Conservation (phyloP, 75 land plant species). For the Pseudotsuga menziesii region DNA sequence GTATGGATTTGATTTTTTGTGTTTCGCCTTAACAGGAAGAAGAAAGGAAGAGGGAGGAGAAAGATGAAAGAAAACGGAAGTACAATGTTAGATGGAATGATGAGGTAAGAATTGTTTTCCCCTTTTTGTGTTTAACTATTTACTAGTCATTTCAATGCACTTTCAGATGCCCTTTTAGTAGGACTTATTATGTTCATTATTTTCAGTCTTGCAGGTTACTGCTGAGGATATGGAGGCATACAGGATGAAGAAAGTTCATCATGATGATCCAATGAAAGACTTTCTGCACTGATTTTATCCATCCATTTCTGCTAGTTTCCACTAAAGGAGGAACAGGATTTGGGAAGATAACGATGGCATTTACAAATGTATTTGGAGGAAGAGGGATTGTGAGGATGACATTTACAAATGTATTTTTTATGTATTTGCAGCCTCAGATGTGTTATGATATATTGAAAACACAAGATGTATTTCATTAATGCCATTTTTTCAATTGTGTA, state of each 20-base stretch:
- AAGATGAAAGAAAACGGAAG: slow-evolving; percentile 88
- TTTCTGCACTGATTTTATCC: slow-evolving; percentile 46
- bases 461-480: too few species aligned
- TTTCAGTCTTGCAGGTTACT: slow-evolving; percentile 56
- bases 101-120: slow-evolving; percentile 46
- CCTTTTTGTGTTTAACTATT: neutral
- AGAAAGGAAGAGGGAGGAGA: slow-evolving; percentile 77
- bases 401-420: too few species aligned
- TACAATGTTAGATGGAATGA: slow-evolving; percentile 88
- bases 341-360: too few species aligned
- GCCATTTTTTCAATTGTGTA: too few species aligned
- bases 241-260: slow-evolving; percentile 87
- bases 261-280: slow-evolving; percentile 97
- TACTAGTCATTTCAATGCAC: neutral
- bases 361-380: too few species aligned
- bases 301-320: neutral
- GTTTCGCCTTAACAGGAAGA: slow-evolving; percentile 61
- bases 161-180: neutral
- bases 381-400: too few species aligned
- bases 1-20: neutral
- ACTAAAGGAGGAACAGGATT: too few species aligned
- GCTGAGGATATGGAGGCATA: slow-evolving; percentile 97
- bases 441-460: too few species aligned
- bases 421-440: too few species aligned
- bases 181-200: neutral